A percentile compares a stretch with the other conserved stretches of the same genome.
Conservation (phyloP, 2,329 filamentous ascomycete genomes). For the Exserohilum rostratum region DNA sequence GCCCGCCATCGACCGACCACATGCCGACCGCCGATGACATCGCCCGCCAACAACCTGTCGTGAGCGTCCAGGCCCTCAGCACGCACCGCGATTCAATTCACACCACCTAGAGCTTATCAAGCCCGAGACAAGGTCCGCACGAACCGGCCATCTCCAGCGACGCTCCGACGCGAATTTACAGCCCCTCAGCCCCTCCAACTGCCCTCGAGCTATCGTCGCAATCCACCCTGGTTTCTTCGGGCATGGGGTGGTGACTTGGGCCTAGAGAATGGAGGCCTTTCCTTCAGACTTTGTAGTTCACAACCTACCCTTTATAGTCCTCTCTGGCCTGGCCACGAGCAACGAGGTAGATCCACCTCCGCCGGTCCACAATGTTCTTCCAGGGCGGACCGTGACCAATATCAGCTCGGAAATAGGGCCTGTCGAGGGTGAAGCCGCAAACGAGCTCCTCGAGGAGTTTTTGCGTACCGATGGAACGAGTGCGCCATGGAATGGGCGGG, state of each 20-base stretch:
- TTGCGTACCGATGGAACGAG: constrained; percentile 67
- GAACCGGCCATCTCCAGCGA: constrained; percentile 4
- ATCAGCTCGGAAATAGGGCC: constrained; percentile 74
- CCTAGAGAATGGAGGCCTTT: constrained; percentile 74
- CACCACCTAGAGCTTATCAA: not conserved
- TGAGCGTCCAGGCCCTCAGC: constrained; percentile 1
- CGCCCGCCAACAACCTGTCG: constrained; percentile 2
- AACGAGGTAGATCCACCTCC: constrained; percentile 50
- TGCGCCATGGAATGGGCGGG: constrained; percentile 70
- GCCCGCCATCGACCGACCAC: constrained; percentile 3
- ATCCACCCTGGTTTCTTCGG: constrained; percentile 13
- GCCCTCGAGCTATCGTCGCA: not conserved
- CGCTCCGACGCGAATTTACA: constrained; percentile 6
- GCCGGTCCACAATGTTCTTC: constrained; percentile 49
- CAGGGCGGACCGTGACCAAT: constrained; percentile 59
- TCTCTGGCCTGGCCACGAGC: constrained; percentile 70
- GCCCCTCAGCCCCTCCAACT: constrained; percentile 9
- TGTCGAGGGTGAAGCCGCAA: constrained; percentile 69
- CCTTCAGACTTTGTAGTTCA: constrained; percentile 80
- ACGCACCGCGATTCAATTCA: constrained; percentile 2
- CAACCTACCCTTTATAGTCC: constrained; percentile 82
- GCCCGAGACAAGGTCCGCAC: not conserved
- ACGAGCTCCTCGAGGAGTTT: constrained; percentile 70
- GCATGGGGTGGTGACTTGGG: constrained; percentile 39
- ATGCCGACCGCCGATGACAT: constrained; percentile 14